Evolutionary conservation across 192 early-diverging fungal species (phyloP), one percentile per base, ranked within the genome.

Genomic region (Coemansia reversa): DNA sequence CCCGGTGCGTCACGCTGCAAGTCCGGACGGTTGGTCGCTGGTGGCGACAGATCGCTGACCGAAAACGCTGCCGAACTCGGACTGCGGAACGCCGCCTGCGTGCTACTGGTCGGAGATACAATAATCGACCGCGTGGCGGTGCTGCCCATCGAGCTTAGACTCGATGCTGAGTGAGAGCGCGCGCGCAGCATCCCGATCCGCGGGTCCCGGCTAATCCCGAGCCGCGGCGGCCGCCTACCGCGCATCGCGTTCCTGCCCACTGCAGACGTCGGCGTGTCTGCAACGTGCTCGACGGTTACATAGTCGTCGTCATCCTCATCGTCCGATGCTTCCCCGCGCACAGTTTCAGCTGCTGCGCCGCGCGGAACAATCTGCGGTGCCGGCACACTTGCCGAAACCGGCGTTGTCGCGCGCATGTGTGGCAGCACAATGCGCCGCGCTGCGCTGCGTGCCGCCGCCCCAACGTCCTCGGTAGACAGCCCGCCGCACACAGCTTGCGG

Each of bases 391-490:
- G 67, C 45, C 4, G 74, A 75, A 23, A 75, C 60, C 6, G 74
- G 74, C 64, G 74, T 75, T 9, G 74, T 69, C 2, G 68, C 74
- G 16, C 74, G 74, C 58, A 75, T 69, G 33, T 68, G 66, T 14
- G 63, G 68, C 52, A 69, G 63, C 23, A 70, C 74, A 24, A 75
- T 69, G 51, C 67, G 64, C 14, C 62, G 59, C 16, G 58, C 53
- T 12, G 62, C 19, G 7, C 22, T 59, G 30, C 48, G 59, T 12
- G 30, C 47, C 29, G 59, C 35, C 1, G 35, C 8, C 3, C 35
- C 35, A 9, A 2, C 8, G 35, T 39, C 12, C 35, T 39, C 35
- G 12, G 49, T 19, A 32, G 50, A 18, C 35, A 22, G 4, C 20
- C 51, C 29, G 60, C 60, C 50, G 60, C 50, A 45, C 14, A 51